phyloP scores from a whole-genome alignment of 495 filamentous ascomycete genomes.

The Cercophora sp. region DNA sequence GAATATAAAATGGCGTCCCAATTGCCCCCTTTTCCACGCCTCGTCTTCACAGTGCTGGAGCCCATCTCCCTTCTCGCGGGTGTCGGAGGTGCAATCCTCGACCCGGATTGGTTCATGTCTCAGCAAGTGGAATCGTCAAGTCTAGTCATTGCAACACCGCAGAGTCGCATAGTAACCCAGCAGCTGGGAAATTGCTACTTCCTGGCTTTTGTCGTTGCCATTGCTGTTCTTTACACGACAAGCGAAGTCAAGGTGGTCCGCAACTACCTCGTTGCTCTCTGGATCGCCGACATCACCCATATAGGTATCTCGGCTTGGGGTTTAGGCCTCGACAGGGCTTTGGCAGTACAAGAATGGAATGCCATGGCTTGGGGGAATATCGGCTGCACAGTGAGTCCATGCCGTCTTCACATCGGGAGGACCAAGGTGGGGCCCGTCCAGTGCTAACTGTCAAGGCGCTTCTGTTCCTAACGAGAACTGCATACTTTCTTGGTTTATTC shows the following conservation, averaged over 20 bases:
- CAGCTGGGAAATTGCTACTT: constrained; percentile 67
- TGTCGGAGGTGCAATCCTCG: constrained; percentile 49
- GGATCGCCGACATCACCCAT: constrained; percentile 66
- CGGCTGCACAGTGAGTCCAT: constrained; percentile 54
- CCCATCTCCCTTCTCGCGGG: constrained; percentile 64
- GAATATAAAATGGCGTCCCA: constrained; percentile 43
- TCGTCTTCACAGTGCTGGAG: constrained; percentile 61
- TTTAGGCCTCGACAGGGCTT: constrained; percentile 52
- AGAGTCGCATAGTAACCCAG: constrained; percentile 30
- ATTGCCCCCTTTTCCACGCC: constrained; percentile 47
- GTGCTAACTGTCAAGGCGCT: constrained; percentile 1
- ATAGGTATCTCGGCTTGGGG: constrained; percentile 57
- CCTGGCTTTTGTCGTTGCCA: constrained; percentile 58
- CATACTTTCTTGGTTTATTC: constrained; percentile 57
- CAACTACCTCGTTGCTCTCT: constrained; percentile 63
- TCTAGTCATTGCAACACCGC: constrained; percentile 23
- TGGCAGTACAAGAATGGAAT: constrained; percentile 61
- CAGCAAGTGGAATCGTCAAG: constrained; percentile 50
- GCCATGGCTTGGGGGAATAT: constrained; percentile 71
- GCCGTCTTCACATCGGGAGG: no score
- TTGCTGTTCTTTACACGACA: constrained; percentile 58
- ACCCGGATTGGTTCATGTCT: constrained; percentile 55
- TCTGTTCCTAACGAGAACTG: constrained; percentile 53
- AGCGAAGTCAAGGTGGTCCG: constrained; percentile 61
- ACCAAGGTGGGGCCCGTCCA: no score